These are phyloP conservation scores for Medicago arabica DNA, from an alignment of 306 rosid genomes.

Conservation along the genomic window DNA sequence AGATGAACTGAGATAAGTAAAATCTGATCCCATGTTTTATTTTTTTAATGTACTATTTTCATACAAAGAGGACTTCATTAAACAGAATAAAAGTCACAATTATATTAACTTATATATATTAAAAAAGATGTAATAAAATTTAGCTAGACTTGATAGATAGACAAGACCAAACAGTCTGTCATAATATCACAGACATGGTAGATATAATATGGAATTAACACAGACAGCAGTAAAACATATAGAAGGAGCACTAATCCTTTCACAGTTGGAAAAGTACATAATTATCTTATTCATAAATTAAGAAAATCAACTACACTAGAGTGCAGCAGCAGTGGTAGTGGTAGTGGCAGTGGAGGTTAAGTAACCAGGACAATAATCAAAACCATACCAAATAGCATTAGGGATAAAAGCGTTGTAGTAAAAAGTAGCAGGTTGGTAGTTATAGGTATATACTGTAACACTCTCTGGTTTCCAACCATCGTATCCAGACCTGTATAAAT, in stretches of 20 bases:
- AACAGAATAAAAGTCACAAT: background rate
- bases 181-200: slow-evolving; percentile 1
- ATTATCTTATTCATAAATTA: background rate
- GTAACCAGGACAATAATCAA: slow-evolving; percentile 54
- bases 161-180: background rate
- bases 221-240: background rate
- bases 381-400: slow-evolving; percentile 73
- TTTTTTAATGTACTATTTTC: no score
- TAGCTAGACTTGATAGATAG: background rate
- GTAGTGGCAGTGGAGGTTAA: slow-evolving; percentile 35
- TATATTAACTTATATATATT: no score
- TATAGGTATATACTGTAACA: slow-evolving; percentile 58
- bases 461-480: slow-evolving; percentile 85
- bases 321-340: background rate
- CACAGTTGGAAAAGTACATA: background rate
- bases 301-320: slow-evolving; percentile 32
- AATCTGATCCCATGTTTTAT: no score
- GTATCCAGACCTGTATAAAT: slow-evolving; percentile 71
- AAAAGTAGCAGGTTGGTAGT: slow-evolving; percentile 53
- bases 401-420: slow-evolving; percentile 66
- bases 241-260: background rate
- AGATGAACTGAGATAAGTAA: no score
- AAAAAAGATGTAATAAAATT: no score
- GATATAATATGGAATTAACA: background rate
- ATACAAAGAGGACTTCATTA: no score